Percentiles rank a stretch among this genome's conserved stretches.
These are phyloP conservation scores for Hyphochytrium catenoides DNA, from an alignment of 352 stramenopile species.

Conservation along the genomic window DNA sequence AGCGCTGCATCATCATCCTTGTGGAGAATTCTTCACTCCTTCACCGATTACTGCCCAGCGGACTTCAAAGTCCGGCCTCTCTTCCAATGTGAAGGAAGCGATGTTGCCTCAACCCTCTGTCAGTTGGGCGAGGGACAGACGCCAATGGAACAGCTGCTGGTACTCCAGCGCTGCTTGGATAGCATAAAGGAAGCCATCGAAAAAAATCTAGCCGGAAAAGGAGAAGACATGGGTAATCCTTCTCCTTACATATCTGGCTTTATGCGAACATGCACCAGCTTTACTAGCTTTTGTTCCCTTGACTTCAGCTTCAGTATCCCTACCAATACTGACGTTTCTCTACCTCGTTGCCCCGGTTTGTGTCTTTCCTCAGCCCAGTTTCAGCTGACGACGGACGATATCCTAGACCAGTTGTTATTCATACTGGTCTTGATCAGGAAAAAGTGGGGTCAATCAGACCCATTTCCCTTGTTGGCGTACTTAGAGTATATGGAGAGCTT, in stretches of 20 bases:
- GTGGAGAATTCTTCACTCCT: too few relatives aligned
- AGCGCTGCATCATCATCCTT: too few relatives aligned
- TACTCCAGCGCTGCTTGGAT: slow-evolving; percentile 35
- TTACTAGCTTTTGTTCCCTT: too few relatives aligned
- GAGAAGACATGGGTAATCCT: too few relatives aligned
- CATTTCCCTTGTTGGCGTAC: slow-evolving; percentile 24
- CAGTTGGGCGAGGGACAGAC: too few relatives aligned
- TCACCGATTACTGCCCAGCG: too few relatives aligned
- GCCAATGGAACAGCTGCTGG: slow-evolving; percentile 39
- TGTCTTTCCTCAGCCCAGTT: slow-evolving; percentile 14
- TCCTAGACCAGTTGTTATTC: slow-evolving; percentile 43
- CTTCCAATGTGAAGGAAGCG: too few relatives aligned
- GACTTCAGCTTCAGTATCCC: slow-evolving; percentile 21
- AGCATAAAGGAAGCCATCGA: slow-evolving; percentile 25
- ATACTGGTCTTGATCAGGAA: slow-evolving; percentile 29
- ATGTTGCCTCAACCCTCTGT: too few relatives aligned
- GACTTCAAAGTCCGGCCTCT: too few relatives aligned
- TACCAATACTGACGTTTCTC: background rate
- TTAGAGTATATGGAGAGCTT: slow-evolving; percentile 43
- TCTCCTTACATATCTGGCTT: too few relatives aligned
- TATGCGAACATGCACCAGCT: too few relatives aligned
- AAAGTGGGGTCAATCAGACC: background rate
- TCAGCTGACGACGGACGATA: slow-evolving; percentile 42
- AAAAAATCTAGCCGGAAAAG: slow-evolving; percentile 23
- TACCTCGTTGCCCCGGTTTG: background rate